Evolutionary conservation across 2,329 filamentous ascomycete species (phyloP).

Genomic region (Allantophomopsis cytisporea): DNA sequence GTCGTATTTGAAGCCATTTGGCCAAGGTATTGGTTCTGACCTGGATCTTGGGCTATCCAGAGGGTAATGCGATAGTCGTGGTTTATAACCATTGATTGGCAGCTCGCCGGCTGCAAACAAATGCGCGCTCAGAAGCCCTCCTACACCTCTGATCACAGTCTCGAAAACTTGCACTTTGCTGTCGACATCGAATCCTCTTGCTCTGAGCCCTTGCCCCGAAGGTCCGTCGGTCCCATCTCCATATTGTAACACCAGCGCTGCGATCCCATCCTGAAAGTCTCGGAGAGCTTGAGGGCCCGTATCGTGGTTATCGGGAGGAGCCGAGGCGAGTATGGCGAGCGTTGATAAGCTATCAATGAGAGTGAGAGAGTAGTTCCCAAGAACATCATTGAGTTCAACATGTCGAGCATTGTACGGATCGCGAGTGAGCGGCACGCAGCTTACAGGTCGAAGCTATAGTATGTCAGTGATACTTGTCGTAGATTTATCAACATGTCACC

Average conservation of each 20-base stretch:
- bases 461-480: too few relatives aligned
- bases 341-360: slow-evolving; percentile 92
- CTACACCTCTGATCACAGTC: slow-evolving; percentile 87
- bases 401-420: slow-evolving; percentile 68
- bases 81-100: slow-evolving; percentile 68
- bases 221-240: slow-evolving; percentile 66
- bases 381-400: slow-evolving; percentile 83
- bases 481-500: too few relatives aligned
- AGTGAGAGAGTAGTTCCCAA: slow-evolving; percentile 94
- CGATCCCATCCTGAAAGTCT: slow-evolving; percentile 72
- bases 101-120: slow-evolving; percentile 84
- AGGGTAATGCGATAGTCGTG: slow-evolving; percentile 16
- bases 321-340: slow-evolving; percentile 79
- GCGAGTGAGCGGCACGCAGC: slow-evolving; percentile 72
- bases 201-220: slow-evolving; percentile 56
- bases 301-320: slow-evolving; percentile 38
- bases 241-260: slow-evolving; percentile 66
- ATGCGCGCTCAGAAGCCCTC: slow-evolving; percentile 84
- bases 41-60: neutral
- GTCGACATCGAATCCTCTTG: slow-evolving; percentile 81
- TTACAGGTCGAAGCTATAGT: slow-evolving; percentile 62
- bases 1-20: slow-evolving; percentile 68
- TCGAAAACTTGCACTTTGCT: slow-evolving; percentile 99
- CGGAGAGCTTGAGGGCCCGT: slow-evolving; percentile 47
- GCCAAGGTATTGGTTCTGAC: slow-evolving; percentile 46